Conservation (phyloP, 2,329 filamentous ascomycete species). For the Pseudomassariella vexata region DNA sequence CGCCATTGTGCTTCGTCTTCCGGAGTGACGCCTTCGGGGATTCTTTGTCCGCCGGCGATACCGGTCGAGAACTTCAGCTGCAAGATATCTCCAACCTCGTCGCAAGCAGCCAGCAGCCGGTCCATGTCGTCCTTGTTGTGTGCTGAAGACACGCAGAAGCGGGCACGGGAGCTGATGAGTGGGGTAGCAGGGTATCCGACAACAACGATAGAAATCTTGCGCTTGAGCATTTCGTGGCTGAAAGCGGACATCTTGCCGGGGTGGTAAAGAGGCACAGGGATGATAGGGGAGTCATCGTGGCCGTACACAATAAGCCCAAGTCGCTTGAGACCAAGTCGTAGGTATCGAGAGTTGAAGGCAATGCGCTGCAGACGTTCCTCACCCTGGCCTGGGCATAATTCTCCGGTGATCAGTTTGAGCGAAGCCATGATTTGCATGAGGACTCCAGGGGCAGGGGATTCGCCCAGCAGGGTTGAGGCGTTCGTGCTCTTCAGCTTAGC, state of each 20-base stretch:
- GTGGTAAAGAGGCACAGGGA: slow-evolving; percentile 91
- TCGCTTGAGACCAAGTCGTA: slow-evolving; percentile 94
- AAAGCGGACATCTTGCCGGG: slow-evolving; percentile 99
- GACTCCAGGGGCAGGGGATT: slow-evolving; percentile 81
- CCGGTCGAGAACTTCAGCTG: slow-evolving; percentile 98
- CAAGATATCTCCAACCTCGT: slow-evolving; percentile 85
- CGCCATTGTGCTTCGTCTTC: slow-evolving; percentile 69
- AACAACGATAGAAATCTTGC: slow-evolving; percentile 95
- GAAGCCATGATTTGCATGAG: slow-evolving; percentile 86
- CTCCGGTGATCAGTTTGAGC: slow-evolving; percentile 82
- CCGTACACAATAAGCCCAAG: slow-evolving; percentile 96
- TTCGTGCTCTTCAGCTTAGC: slow-evolving; percentile 86
- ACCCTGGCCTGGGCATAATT: slow-evolving; percentile 82
- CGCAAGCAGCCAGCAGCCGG: slow-evolving; percentile 78
- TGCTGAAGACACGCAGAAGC: slow-evolving; percentile 91
- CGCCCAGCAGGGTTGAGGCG: slow-evolving; percentile 78
- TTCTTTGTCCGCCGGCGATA: slow-evolving; percentile 79
- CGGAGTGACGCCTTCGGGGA: slow-evolving; percentile 64
- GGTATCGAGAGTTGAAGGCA: slow-evolving; percentile 96
- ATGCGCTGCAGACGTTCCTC: slow-evolving; percentile 93
- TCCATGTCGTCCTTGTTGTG: slow-evolving; percentile 99
- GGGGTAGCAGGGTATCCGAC: slow-evolving; percentile 97
- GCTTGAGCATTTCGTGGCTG: slow-evolving; percentile 95
- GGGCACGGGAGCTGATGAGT: slow-evolving; percentile 86
- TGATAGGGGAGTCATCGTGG: slow-evolving; percentile 95